phyloP scores from a whole-genome alignment of 164 flowering plant genomes.

The Annona squamosa region DNA sequence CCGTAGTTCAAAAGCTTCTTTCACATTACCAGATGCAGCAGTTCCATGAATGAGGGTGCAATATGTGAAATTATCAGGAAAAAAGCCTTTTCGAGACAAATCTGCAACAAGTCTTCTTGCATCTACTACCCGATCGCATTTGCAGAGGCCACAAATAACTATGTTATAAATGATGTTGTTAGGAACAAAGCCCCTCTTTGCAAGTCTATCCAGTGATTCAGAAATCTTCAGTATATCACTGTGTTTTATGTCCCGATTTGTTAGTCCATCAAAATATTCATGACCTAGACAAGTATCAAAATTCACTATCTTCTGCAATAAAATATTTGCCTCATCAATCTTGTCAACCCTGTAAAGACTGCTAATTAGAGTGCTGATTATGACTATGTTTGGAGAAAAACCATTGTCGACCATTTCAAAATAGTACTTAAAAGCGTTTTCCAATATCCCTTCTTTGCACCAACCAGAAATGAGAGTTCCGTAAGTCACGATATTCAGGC shows the following conservation, averaged over 20 bases:
- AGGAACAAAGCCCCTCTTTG: slow-evolving; percentile 28
- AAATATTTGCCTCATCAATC: slow-evolving; percentile 53
- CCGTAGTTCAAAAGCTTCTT: slow-evolving; percentile 65
- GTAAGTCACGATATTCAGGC: slow-evolving; percentile 53
- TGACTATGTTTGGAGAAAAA: slow-evolving; percentile 45
- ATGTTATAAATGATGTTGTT: slow-evolving; percentile 56
- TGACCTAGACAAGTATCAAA: slow-evolving; percentile 20
- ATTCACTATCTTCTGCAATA: slow-evolving; percentile 58
- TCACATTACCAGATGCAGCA: slow-evolving; percentile 46
- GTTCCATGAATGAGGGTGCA: slow-evolving; percentile 59
- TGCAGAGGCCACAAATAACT: slow-evolving; percentile 64
- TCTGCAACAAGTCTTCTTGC: slow-evolving; percentile 39
- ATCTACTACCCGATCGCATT: slow-evolving; percentile 48
- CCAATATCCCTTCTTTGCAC: slow-evolving; percentile 56
- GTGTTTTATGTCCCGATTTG: slow-evolving; percentile 10
- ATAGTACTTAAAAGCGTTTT: slow-evolving; percentile 47
- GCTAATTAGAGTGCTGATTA: slow-evolving; percentile 55
- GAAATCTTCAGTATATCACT: slow-evolving; percentile 29
- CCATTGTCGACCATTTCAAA: slow-evolving; percentile 64
- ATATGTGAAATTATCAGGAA: slow-evolving; percentile 73
- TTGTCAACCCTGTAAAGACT: slow-evolving; percentile 53
- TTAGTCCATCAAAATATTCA: slow-evolving; percentile 11
- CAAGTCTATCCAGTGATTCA: slow-evolving; percentile 34
- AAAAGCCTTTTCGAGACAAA: slow-evolving; percentile 46
- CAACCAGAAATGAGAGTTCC: slow-evolving; percentile 76